These are phyloP conservation scores for Rhodotorula glutinis DNA, from an alignment of 1,284 basidiomycete genomes.

Conservation along the genomic window DNA sequence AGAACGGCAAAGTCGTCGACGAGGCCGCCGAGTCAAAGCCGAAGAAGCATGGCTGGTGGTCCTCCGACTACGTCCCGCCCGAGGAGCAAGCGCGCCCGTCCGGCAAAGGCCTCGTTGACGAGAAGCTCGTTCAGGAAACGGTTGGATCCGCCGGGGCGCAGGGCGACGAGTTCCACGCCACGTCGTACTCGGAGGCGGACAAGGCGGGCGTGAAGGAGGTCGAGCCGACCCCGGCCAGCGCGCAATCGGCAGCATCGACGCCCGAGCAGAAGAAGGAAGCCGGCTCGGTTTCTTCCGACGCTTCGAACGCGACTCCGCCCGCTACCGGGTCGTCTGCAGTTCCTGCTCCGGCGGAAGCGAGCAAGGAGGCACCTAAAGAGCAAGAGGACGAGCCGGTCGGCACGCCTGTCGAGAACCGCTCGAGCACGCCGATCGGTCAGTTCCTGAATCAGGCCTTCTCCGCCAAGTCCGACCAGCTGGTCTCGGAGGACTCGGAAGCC, in stretches of 20 bases:
- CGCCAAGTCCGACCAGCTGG: neutral
- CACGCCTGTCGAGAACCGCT: neutral
- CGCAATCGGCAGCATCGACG: conserved; percentile 48
- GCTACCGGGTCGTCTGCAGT: neutral
- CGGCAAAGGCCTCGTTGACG: neutral
- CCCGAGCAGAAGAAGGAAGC: neutral
- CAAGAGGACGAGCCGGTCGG: conserved; percentile 32
- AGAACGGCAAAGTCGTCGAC: conserved; percentile 14
- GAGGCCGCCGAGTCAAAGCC: neutral
- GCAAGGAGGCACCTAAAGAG: conserved; percentile 41
- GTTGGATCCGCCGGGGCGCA: conserved; percentile 35
- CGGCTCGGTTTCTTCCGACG: too few relatives aligned
- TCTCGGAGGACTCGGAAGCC: too few relatives aligned
- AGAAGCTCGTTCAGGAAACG: conserved; percentile 34
- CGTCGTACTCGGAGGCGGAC: conserved; percentile 14
- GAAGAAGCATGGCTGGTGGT: conserved; percentile 13
- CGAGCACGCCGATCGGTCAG: conserved; percentile 6
- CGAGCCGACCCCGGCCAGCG: conserved; percentile 54
- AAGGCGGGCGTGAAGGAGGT: conserved; percentile 46
- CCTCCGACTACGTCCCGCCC: neutral
- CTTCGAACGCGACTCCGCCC: too few relatives aligned
- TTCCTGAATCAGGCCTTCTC: conserved; percentile 11
- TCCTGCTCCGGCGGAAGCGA: conserved; percentile 46
- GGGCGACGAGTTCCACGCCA: conserved; percentile 26
- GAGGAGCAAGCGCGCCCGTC: neutral